Base-by-base conservation (phyloP, 768 basidiomycete species). In the Leccinellum albellum region DNA sequence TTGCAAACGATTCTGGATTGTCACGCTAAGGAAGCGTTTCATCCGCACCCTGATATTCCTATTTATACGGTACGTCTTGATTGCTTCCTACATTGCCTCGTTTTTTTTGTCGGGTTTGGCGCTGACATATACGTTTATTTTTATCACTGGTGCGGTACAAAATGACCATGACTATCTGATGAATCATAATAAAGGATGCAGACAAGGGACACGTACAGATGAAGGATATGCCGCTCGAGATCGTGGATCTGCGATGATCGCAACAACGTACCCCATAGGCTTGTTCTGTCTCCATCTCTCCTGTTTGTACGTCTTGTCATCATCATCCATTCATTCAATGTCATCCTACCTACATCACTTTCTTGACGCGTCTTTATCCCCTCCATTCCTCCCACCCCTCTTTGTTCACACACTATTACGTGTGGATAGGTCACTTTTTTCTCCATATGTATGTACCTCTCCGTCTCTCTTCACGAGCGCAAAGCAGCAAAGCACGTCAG, bases 141-240 rank as follows among this genome's bases (percentile, higher is more conserved):
- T 28, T 48, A 6, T 24, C 17, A 29, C 13, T 20, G 54, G 2
- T 21, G 8, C 28, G 24, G 28, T 4, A 35, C 15, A 32, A 21
- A 29, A 8, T 35, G 3, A 15, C 32, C 32, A 35, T 35, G 15
- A 35, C 37, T n/a, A 37, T n/a, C 10, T 37, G 24, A 26, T 29
- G 14, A 29, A 35, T 40, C 31, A 23, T 29, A 32, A 37, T 31
- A 29, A 21, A 92, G 86, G 92, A 94, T 63, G 88, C 88, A 21
- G 91, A 91, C 64, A 90, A 86, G 67, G 88, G 88, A 0, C 92
- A 94, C 70, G 90, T 93, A 10, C 82, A 85, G 65, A 87, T 89
- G 79, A 85, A 81, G 60, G 87, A 90, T 45, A 69, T 83, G 29
- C 71, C 82, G 1, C 71, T 94, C 50, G 92, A 94, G 73, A 91